A percentile compares a stretch with the other conserved stretches of the same genome.
Evolutionary conservation across 257 asterid species (phyloP).

Genomic region (Solanum virginianum): DNA sequence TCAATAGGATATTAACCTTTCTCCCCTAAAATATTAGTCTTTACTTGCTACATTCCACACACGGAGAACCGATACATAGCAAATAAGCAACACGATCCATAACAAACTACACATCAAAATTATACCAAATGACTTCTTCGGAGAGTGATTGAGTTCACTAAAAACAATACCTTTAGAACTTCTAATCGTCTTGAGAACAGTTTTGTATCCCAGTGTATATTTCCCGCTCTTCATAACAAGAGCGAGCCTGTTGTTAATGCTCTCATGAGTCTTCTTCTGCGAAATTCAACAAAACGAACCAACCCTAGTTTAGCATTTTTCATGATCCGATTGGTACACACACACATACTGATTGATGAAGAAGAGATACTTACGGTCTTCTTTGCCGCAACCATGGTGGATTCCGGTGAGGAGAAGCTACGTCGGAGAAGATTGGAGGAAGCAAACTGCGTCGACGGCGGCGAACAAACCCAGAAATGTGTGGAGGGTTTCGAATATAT

Average conservation of each 20-base stretch:
- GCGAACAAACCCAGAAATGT: background rate
- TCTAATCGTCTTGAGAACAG: slow-evolving; percentile 40
- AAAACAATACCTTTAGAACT: slow-evolving; percentile 34
- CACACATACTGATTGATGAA: background rate
- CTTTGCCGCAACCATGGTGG: slow-evolving; percentile 40
- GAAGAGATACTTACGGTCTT: slow-evolving; percentile 7
- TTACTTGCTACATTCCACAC: background rate
- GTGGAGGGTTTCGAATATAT: background rate
- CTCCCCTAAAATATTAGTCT: background rate
- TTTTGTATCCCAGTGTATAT: slow-evolving; percentile 47
- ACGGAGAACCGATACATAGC: background rate
- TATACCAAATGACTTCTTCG: background rate
- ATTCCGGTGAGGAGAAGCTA: background rate
- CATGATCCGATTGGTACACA: background rate
- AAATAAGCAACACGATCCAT: too few relatives aligned
- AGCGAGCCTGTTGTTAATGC: slow-evolving; percentile 69
- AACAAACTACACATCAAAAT: background rate
- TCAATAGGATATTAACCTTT: background rate
- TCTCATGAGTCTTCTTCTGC: slow-evolving; percentile 81
- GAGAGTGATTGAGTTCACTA: background rate
- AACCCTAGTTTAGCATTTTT: background rate
- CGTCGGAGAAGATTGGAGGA: background rate
- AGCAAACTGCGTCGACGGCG: background rate
- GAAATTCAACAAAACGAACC: background rate
- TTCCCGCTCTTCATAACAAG: slow-evolving; percentile 76